Base-by-base conservation (phyloP, 768 basidiomycete genomes). In the Suillus luteus region DNA sequence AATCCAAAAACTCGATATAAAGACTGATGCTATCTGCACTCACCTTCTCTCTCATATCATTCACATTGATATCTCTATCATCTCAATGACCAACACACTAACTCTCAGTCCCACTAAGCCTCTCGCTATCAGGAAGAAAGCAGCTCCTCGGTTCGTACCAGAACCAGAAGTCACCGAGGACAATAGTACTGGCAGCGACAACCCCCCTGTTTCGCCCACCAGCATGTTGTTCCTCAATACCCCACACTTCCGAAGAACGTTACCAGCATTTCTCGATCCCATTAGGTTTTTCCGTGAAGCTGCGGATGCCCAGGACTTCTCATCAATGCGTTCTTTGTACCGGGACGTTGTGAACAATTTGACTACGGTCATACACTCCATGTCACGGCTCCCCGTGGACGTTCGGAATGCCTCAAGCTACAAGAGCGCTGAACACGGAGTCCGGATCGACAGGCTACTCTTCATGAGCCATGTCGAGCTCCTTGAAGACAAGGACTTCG, bases 231-330 rank as follows among this genome's bases (percentile, higher is more conserved):
- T 48, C 37, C 11, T 24, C 57, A 40, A 35, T 6, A 12, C 59
- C 55, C 63, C 70, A 22, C 68, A 55, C 7, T 78, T 76, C 61
- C 24, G 74, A 33, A 71, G 64, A 48, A 72, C 76, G 8, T 80
- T 78, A 62, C 77, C 79, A 1, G 77, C 78, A 1, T 76, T 81
- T 60, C 55, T 78, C 59, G 63, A 64, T 15, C 70, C 77, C 4
- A 65, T 73, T 24, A 66, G 65, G 0, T 66, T 74, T 59, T 73
- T 81, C 55, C 70, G 64, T 58, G 57, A 55, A 24, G 57, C 75
- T 10, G 62, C 70, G 15, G 68, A 67, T 15, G 65, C 72, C 1
- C 67, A 66, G 11, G 74, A 78, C 59, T 46, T 72, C 27, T 64
- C 69, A 46, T 70, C 75, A 12, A 57, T 76, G 35, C 74, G 69